Evolutionary conservation across 2,329 filamentous ascomycete species (phyloP).

Genomic region (Talaromyces sp.): DNA sequence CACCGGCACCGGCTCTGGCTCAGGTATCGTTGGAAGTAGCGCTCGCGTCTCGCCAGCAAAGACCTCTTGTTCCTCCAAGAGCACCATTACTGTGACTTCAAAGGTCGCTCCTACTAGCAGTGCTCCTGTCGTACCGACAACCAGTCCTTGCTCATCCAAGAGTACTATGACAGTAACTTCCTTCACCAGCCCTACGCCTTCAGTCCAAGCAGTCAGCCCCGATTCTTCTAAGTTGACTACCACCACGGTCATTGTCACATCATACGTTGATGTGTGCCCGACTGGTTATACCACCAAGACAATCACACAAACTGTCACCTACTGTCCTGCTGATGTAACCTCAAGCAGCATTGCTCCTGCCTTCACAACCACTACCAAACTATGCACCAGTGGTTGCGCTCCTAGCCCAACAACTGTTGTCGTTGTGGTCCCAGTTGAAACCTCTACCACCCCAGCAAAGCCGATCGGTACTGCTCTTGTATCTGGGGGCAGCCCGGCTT

Average conservation of each 20-base stretch:
- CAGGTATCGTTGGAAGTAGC: neutral
- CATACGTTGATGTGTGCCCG: slow-evolving; percentile 42
- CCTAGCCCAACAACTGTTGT: slow-evolving; percentile 39
- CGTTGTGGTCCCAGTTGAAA: slow-evolving; percentile 29
- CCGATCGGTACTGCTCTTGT: neutral
- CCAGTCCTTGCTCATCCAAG: slow-evolving; percentile 3
- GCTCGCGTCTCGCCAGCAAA: neutral
- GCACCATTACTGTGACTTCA: slow-evolving; percentile 4
- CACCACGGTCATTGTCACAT: slow-evolving; percentile 40
- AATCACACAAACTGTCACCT: slow-evolving; percentile 37
- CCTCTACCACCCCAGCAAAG: slow-evolving; percentile 2
- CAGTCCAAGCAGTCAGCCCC: slow-evolving; percentile 1
- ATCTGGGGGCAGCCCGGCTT: neutral
- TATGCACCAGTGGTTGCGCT: slow-evolving; percentile 37
- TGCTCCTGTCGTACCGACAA: slow-evolving; percentile 1
- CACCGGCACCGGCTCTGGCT: neutral
- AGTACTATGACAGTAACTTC: slow-evolving; percentile 12
- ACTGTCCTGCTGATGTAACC: slow-evolving; percentile 32
- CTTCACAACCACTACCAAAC: slow-evolving; percentile 42
- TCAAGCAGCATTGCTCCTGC: slow-evolving; percentile 30
- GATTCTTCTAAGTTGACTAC: slow-evolving; percentile 23
- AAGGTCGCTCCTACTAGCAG: neutral
- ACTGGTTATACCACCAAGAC: slow-evolving; percentile 43
- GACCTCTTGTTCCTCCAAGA: slow-evolving; percentile 3
- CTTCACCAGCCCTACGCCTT: neutral